A percentile compares a stretch with the other conserved stretches of the same genome.
Conservation (phyloP, 1,284 basidiomycete species). For the Sanghuangporus weigelae region DNA sequence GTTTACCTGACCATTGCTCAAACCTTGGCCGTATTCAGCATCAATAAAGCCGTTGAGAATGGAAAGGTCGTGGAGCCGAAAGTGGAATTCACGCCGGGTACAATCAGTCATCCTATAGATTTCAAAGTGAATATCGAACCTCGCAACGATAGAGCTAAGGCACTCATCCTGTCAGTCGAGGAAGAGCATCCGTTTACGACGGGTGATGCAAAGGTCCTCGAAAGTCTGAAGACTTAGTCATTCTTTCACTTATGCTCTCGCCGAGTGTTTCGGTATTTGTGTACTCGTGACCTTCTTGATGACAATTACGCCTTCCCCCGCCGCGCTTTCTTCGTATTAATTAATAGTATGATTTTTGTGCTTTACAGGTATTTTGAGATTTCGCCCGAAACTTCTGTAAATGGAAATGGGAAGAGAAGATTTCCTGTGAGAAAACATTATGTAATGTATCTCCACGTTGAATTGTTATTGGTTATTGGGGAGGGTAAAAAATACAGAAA, state of each 20-base stretch:
- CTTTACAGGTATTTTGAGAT: no score
- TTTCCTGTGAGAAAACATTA: no score
- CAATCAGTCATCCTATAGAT: constrained; percentile 17
- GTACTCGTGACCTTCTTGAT: background rate
- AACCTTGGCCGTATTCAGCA: constrained; percentile 21
- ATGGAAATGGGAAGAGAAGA: no score
- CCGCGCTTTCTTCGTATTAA: no score
- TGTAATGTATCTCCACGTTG: no score
- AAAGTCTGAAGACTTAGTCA: background rate
- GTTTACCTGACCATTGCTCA: constrained; percentile 20
- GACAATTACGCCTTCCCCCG: background rate
- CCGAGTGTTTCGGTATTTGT: background rate
- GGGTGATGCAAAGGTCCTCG: constrained; percentile 5
- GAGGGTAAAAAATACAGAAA: no score
- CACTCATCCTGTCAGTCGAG: constrained; percentile 13
- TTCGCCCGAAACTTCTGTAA: no score
- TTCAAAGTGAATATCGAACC: constrained; percentile 9
- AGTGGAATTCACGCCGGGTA: constrained; percentile 18
- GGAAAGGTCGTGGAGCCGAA: constrained; percentile 20
- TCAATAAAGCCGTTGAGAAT: constrained; percentile 12
- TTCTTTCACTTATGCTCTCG: background rate
- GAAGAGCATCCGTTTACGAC: constrained; percentile 13
- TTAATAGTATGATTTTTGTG: no score
- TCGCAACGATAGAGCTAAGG: constrained; percentile 9
- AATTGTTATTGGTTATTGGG: no score